A percentile compares a stretch with the other conserved stretches of the same genome.
Evolutionary conservation across 2,329 filamentous ascomycete species (phyloP).

Genomic region (Biscogniauxia sp.): DNA sequence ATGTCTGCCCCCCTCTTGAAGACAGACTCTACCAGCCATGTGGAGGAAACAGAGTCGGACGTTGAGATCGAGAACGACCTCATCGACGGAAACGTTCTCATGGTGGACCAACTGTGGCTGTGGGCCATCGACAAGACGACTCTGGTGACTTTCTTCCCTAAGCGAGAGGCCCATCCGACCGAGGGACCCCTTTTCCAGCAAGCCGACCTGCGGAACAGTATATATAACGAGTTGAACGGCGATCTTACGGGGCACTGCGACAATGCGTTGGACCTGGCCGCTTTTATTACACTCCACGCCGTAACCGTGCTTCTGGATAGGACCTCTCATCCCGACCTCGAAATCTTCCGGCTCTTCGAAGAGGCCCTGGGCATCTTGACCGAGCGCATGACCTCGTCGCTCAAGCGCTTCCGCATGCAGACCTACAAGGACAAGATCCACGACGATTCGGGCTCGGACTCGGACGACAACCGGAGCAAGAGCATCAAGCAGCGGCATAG

Average conservation of each 20-base stretch:
- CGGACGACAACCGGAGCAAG: conserved; percentile 38
- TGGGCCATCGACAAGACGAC: conserved; percentile 56
- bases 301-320: conserved; percentile 60
- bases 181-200: conserved; percentile 58
- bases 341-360: conserved; percentile 64
- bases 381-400: conserved; percentile 60
- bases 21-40: conserved; percentile 4
- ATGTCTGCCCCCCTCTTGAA: conserved; percentile 16
- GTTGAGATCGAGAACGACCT: conserved; percentile 36
- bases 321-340: conserved; percentile 58
- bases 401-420: conserved; percentile 60
- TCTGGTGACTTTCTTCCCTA: conserved; percentile 54
- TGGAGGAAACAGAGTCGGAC: conserved; percentile 34
- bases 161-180: conserved; percentile 51
- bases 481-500: conserved; percentile 44
- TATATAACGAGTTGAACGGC: conserved; percentile 65
- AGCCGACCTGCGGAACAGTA: conserved; percentile 60
- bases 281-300: conserved; percentile 59
- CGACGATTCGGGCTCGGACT: conserved; percentile 39
- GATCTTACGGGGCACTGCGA: conserved; percentile 62
- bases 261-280: conserved; percentile 60
- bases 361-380: conserved; percentile 64
- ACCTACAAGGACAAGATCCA: conserved; percentile 48
- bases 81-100: conserved; percentile 57
- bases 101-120: conserved; percentile 66